These are phyloP conservation scores for Elasticomyces elasticus DNA, from an alignment of 495 filamentous ascomycete species.

Conservation along the genomic window DNA sequence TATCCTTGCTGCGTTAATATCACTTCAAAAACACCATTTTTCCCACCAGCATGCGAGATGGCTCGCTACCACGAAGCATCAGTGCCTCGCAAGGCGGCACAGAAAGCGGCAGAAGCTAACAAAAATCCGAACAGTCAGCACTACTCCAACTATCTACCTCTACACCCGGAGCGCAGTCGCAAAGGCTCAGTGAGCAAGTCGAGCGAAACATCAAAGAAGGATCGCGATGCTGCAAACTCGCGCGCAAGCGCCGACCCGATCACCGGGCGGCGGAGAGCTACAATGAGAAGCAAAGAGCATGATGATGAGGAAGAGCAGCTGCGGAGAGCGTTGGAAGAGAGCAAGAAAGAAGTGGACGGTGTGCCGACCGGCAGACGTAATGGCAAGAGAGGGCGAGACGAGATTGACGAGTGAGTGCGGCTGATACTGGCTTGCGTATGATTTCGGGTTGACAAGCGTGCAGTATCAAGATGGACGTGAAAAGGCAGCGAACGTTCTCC, in stretches of 20 bases:
- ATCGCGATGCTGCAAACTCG: constrained; percentile 35
- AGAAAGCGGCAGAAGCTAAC: constrained; percentile 9
- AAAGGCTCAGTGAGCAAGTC: constrained; percentile 52
- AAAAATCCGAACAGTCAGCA: constrained; percentile 39
- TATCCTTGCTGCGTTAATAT: neutral
- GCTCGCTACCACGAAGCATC: constrained; percentile 18
- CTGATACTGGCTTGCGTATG: neutral
- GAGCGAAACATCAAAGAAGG: constrained; percentile 39
- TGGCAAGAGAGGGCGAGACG: constrained; percentile 76
- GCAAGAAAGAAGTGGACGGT: constrained; percentile 57
- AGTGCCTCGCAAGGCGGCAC: constrained; percentile 4
- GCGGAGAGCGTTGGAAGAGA: constrained; percentile 84
- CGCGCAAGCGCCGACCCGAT: constrained; percentile 29
- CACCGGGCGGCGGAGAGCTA: constrained; percentile 76
- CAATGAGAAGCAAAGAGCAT: constrained; percentile 93
- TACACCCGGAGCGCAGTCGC: constrained; percentile 41
- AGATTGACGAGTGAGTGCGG: constrained; percentile 75
- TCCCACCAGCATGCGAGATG: constrained; percentile 5
- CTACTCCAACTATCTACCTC: constrained; percentile 61
- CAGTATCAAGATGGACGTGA: constrained; percentile 47
- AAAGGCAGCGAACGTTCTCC: constrained; percentile 67
- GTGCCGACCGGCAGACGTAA: constrained; percentile 47
- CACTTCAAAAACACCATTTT: neutral
- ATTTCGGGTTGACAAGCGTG: neutral
- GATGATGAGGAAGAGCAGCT: constrained; percentile 93